Evolutionary conservation across 129 eudicot genomes (phyloP).

Genomic region (Helianthus annuus): HanXRQr2.0-SUNRISE NC_035435.2:112844528-112845027

Average conservation of each 20-base stretch:
- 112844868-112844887: constrained; percentile 3
- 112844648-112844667: constrained; percentile 19
- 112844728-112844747: background rate
- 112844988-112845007: constrained; percentile 65
- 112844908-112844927: background rate
- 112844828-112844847: background rate
- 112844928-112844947: background rate
- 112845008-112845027: constrained; percentile 54
- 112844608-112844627: constrained; percentile 14
- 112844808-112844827: constrained; percentile 20
- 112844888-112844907: background rate
- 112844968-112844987: constrained; percentile 53
- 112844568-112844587: constrained; percentile 14
- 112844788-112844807: constrained; percentile 9
- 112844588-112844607: constrained; percentile 14
- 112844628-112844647: background rate
- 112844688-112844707: constrained; percentile 21
- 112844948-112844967: constrained; percentile 37
- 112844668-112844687: constrained; percentile 14
- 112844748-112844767: background rate
- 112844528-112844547: constrained; percentile 7
- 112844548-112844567: background rate
- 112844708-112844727: constrained; percentile 5
- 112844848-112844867: constrained; percentile 6
- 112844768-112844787: background rate